Conservation (phyloP, 1,284 basidiomycete species). For the Ganoderma leucocontextum region DNA sequence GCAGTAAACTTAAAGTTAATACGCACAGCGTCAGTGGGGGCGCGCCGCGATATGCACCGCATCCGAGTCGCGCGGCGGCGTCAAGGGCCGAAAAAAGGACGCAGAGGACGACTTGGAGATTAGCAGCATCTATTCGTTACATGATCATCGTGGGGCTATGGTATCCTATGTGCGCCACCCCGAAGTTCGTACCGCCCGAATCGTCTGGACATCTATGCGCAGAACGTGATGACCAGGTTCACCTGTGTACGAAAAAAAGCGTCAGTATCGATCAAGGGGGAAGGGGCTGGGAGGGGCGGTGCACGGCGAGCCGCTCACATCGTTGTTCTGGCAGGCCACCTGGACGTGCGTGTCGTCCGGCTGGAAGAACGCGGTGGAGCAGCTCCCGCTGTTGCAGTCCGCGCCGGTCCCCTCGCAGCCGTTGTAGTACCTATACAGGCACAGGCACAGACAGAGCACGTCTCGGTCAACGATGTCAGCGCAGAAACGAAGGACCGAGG, state of each 20-base stretch:
- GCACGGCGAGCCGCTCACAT: conserved; percentile 28
- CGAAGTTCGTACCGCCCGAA: background rate
- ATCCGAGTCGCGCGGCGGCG: too few species aligned
- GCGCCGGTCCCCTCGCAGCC: conserved; percentile 45
- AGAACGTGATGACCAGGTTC: conserved; percentile 46
- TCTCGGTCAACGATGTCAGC: background rate
- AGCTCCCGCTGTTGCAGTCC: conserved; percentile 32
- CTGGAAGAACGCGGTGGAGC: conserved; percentile 49
- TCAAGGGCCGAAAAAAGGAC: background rate
- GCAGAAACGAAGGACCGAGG: background rate
- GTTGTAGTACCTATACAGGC: conserved; percentile 35
- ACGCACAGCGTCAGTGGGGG: too few species aligned
- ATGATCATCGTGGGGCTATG: background rate
- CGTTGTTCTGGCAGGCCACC: conserved; percentile 44
- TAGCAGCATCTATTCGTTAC: background rate
- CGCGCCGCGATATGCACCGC: too few species aligned
- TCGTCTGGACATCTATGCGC: conserved; percentile 20
- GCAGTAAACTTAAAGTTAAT: too few species aligned
- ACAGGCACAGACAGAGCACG: too few species aligned
- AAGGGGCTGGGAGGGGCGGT: background rate
- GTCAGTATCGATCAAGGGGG: background rate
- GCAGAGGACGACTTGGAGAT: background rate
- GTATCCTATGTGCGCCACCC: background rate
- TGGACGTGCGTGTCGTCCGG: conserved; percentile 52
- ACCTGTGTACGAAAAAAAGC: conserved; percentile 27